These are phyloP conservation scores for Chaetomiaceae sp. DNA, from an alignment of 2,329 filamentous ascomycete species.

Conservation along the genomic window DNA sequence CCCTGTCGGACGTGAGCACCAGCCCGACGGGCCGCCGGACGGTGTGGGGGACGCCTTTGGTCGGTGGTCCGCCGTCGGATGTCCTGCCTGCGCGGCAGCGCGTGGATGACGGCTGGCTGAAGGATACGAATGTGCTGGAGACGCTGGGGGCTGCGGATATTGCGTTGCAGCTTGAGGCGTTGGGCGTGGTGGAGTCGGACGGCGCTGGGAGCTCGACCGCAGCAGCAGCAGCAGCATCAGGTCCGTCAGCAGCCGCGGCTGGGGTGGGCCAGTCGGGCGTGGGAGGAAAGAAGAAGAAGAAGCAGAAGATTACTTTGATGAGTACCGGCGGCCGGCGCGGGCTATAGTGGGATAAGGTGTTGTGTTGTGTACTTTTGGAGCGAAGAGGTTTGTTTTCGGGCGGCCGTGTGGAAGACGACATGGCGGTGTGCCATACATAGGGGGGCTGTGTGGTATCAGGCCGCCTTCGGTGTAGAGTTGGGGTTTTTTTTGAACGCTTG, in stretches of 20 bases:
- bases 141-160: slow-evolving; percentile 59
- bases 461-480: too few species aligned
- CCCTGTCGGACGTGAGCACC: slow-evolving; percentile 70
- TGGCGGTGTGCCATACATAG: too few species aligned
- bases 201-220: slow-evolving; percentile 14
- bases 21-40: slow-evolving; percentile 72
- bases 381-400: not conserved
- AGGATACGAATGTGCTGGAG: slow-evolving; percentile 67
- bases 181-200: slow-evolving; percentile 35
- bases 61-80: slow-evolving; percentile 55
- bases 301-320: slow-evolving; percentile 67
- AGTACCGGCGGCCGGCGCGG: slow-evolving; percentile 55
- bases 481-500: too few species aligned
- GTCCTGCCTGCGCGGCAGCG: slow-evolving; percentile 28
- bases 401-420: too few species aligned
- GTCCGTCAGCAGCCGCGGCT: slow-evolving; percentile 14
- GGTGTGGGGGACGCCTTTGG: slow-evolving; percentile 82
- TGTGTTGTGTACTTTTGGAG: not conserved
- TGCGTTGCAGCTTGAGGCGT: slow-evolving; percentile 51
- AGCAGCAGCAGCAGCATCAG: too few species aligned
- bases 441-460: too few species aligned
- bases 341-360: not conserved
- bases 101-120: slow-evolving; percentile 66
- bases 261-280: slow-evolving; percentile 11
- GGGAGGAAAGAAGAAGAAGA: slow-evolving; percentile 59